Base-by-base conservation (phyloP, 73 alveolate genomes). In the Tetrahymena malaccensis region DNA sequence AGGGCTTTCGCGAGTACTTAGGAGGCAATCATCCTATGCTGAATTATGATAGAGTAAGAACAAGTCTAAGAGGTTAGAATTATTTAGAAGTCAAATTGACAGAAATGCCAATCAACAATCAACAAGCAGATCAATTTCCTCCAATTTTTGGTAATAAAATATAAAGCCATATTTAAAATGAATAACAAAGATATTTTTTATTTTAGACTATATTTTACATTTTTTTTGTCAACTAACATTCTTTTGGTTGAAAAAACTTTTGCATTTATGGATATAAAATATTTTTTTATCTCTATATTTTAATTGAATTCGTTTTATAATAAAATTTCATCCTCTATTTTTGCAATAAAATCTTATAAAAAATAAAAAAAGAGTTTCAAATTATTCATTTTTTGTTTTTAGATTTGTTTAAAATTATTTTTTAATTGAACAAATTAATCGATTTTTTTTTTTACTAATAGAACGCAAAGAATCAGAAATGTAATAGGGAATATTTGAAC, bases 21-120 rank as follows among this genome's bases (percentile, higher is more conserved):
- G 96, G 95, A 56, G 99, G 99, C 15, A 97, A 97, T 85, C 96
- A 97, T 44, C 97, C 98, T 25, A 89, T 97, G 94, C 96, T 97
- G 0, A 96, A 96, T 85, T 97, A 97, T 95, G 98, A 97, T 85
- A 97, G 98, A 94, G 98, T 97, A 38, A 97, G 99, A 70, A 27
- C 89, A 13, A 70, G 89, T 70, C 22, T 70, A 33, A 96, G 99
- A 93, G 98, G 98, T 94, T 96, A 96, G 12, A 97, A 97, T 35
- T 85, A 85, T 35, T 37, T 95, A 55, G 85, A 95, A 35, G 95
- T 95, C n/a, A 50, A 89, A 37, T 85, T 95, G 57, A 95, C 97
- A 34, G 97, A 95, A 89, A 85, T 95, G 43, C 85, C 95, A 0
- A 95, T 35, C 31, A 85, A 55, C 3, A 89, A 94, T 37, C 34